Percentiles rank a stretch among this genome's conserved stretches.
Evolutionary conservation across 192 early-diverging fungal species (phyloP).

Genomic region (Entomortierella lignicola): DNA sequence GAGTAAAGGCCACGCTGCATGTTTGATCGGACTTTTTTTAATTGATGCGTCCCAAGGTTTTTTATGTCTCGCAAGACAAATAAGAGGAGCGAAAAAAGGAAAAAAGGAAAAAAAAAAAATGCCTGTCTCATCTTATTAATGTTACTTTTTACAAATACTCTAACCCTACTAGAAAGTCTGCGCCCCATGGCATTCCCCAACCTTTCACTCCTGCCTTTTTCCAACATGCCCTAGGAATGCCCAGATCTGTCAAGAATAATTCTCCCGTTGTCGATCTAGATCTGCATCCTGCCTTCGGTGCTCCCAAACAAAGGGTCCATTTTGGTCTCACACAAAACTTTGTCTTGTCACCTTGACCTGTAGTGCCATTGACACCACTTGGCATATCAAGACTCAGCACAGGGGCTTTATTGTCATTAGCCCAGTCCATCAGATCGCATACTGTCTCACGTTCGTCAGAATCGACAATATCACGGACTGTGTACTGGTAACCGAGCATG

Average conservation of each 20-base stretch:
- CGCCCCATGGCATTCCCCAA: constrained; percentile 70
- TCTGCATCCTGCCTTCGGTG: constrained; percentile 73
- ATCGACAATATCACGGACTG: constrained; percentile 62
- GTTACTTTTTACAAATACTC: constrained; percentile 63
- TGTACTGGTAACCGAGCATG: constrained; percentile 70
- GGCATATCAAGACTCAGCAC: constrained; percentile 78
- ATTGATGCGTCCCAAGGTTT: no score
- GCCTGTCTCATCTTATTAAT: no score
- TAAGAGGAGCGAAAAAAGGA: no score
- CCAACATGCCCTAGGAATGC: constrained; percentile 73
- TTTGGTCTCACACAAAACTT: constrained; percentile 70
- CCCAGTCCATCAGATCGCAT: constrained; percentile 76
- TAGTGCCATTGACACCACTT: constrained; percentile 69
- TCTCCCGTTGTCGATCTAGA: constrained; percentile 72
- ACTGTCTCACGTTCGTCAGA: constrained; percentile 58
- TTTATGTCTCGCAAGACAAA: no score
- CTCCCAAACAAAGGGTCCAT: constrained; percentile 83
- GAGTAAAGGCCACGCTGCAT: no score
- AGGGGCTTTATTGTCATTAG: constrained; percentile 71
- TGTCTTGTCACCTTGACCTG: constrained; percentile 48
- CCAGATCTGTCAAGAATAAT: constrained; percentile 82
- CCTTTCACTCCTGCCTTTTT: constrained; percentile 64
- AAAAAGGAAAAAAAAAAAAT: no score
- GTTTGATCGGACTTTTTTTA: no score
- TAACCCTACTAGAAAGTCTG: constrained; percentile 66